Base-by-base conservation (phyloP, 352 stramenopile genomes). In the Phytophthora sp. region DNA sequence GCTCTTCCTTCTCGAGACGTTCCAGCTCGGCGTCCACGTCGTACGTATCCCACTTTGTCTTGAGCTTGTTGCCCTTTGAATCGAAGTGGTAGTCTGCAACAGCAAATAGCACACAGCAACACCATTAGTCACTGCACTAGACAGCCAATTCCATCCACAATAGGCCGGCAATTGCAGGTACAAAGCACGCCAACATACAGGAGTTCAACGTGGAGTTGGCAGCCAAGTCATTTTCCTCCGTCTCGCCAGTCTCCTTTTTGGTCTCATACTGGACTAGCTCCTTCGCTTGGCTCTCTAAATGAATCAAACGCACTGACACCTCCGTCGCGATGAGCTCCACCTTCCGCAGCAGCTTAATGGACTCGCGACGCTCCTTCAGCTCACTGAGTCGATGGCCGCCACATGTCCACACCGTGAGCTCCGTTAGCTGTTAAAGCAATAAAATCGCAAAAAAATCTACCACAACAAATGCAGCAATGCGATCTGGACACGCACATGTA, bases 41-140 rank as follows among this genome's bases (percentile, higher is more conserved):
- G 61, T 90, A 95, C 18, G 64, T 76, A 58, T 95, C 86, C 86
- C 86, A 93, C 59, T 95, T 93, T 26, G 84, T 93, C 69, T 91
- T 92, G 57, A 95, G 79, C 60, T 95, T 95, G 71, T 91, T 93
- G 54, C 86, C 86, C 4, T 91, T 50, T 26, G 84, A 95, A 64
- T 95, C 84, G 27, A 95, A 93, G 53, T 93, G 86, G 65, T 95
- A 95, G 63, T 93, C 86, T 95, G 24, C 29, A 63, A 23, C 21
- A 55, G 24, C 33, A 13, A n/a, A 61, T 33, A 16, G 20, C 2
- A 31, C 35, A 62, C 9, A 26, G n/a, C 3, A 30, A 56, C 23
- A 38, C 7, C n/a, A 55, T 59, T 49, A 58, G 33, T 39, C 26
- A 31, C 7, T 38, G 4, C 16, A 66, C n/a, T 15, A 66, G 18